These are phyloP conservation scores for Axilococcus clingmanii DNA, from an alignment of 139 green algal species.

Conservation along the genomic window DNA sequence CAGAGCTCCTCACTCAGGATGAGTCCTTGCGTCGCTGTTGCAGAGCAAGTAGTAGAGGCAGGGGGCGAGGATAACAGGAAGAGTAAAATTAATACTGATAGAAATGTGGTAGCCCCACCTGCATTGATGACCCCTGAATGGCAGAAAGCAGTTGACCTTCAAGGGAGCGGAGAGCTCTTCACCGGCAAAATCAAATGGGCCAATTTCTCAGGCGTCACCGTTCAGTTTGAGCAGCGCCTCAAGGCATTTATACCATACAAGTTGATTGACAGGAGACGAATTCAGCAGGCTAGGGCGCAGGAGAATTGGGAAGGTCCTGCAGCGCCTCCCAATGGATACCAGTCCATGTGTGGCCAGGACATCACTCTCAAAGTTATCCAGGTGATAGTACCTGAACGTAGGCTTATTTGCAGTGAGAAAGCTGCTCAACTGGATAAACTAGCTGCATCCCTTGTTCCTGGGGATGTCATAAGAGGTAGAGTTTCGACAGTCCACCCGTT, in stretches of 20 bases:
- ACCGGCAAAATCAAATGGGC: conserved; percentile 3
- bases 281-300: no score
- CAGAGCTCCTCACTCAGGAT: no score
- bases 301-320: background rate
- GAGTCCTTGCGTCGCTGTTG: no score
- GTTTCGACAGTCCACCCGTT: conserved; percentile 34
- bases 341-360: no score
- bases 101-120: background rate
- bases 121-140: conserved; percentile 5
- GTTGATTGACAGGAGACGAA: conserved; percentile 29
- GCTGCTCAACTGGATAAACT: conserved; percentile 30
- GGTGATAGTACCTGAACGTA: conserved; percentile 25
- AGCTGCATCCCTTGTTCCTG: conserved; percentile 16
- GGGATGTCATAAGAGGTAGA: conserved; percentile 24
- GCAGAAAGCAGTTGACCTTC: conserved; percentile 1
- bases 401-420: conserved; percentile 33
- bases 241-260: conserved; percentile 33
- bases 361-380: conserved; percentile 37
- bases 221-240: conserved; percentile 9
- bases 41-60: no score
- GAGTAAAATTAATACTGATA: no score
- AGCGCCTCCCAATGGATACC: conserved; percentile 2
- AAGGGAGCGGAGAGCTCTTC: conserved; percentile 1
- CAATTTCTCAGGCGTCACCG: conserved; percentile 20
- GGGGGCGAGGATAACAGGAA: no score